phyloP scores from a whole-genome alignment of 805 yeast species.

The Trichomonascus vanleenenianus region DNA sequence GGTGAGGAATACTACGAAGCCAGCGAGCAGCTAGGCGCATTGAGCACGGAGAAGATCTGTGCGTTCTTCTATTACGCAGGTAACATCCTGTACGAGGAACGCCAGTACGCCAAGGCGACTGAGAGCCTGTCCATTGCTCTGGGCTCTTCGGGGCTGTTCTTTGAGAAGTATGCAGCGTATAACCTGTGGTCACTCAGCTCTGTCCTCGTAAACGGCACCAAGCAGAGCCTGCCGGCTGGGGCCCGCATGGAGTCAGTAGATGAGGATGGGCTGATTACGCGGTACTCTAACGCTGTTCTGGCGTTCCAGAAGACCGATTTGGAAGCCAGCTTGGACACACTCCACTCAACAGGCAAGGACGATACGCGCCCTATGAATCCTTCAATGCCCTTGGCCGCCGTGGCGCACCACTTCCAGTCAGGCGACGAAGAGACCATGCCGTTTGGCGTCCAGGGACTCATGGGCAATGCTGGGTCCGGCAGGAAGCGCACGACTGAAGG shows the following conservation, averaged over 20 bases:
- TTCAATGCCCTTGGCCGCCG: too few relatives aligned
- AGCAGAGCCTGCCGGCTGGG: neutral
- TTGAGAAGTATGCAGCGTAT: neutral
- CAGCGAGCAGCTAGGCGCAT: neutral
- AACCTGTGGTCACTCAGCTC: neutral
- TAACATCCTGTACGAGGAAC: constrained; percentile 1
- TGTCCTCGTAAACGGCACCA: neutral
- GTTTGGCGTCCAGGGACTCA: too few relatives aligned
- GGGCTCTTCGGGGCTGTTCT: neutral
- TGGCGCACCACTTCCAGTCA: too few relatives aligned
- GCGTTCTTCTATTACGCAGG: constrained; percentile 5
- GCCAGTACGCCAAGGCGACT: constrained; percentile 5
- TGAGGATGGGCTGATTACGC: neutral
- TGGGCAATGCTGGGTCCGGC: too few relatives aligned
- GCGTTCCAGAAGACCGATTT: neutral
- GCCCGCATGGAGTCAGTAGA: neutral
- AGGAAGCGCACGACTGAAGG: too few relatives aligned
- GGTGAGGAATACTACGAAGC: neutral
- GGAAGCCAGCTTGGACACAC: too few relatives aligned
- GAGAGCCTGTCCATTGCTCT: constrained; percentile 4
- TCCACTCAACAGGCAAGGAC: too few relatives aligned
- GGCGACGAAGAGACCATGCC: too few relatives aligned
- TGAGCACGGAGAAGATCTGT: constrained; percentile 1
- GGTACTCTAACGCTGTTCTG: neutral
- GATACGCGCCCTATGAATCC: too few relatives aligned